Percentiles rank a stretch among this genome's conserved stretches.
These are phyloP conservation scores for Geotrichum macrosporum DNA, from an alignment of 1,139 yeast genomes.

Conservation along the genomic window DNA sequence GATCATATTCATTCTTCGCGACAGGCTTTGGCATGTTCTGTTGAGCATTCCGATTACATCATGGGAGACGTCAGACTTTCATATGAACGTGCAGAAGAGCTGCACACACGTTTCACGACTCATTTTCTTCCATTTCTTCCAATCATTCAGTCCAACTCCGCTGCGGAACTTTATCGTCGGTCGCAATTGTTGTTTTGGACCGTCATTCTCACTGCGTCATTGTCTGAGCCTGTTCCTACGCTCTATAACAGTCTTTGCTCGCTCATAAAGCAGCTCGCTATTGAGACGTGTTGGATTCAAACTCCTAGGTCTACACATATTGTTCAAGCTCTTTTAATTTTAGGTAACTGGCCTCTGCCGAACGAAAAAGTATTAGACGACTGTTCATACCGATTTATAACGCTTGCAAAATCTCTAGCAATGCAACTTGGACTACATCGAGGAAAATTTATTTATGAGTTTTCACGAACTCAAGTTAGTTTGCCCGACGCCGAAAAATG, in stretches of 20 bases:
- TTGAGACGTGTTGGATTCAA: constrained; percentile 88
- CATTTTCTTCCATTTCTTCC: constrained; percentile 76
- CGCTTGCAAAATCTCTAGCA: constrained; percentile 78
- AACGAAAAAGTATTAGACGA: constrained; percentile 91
- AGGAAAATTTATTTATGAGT: constrained; percentile 87
- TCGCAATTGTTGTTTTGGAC: constrained; percentile 89
- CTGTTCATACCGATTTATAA: constrained; percentile 82
- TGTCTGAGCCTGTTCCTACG: constrained; percentile 83
- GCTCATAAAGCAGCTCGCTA: constrained; percentile 78
- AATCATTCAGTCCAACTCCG: constrained; percentile 64
- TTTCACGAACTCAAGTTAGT: constrained; percentile 82
- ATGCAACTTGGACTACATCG: constrained; percentile 90
- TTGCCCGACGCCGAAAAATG: constrained; percentile 89
- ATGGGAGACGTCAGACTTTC: constrained; percentile 72
- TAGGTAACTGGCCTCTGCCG: constrained; percentile 90
- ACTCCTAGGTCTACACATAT: constrained; percentile 94
- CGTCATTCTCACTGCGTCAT: constrained; percentile 77
- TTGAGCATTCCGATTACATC: constrained; percentile 36
- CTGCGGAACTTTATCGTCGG: constrained; percentile 74
- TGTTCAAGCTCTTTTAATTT: constrained; percentile 77
- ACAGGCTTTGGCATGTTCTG: constrained; percentile 6
- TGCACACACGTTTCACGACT: constrained; percentile 63
- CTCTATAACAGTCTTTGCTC: constrained; percentile 72
- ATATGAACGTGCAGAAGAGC: constrained; percentile 60
- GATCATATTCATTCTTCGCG: constrained; percentile 5